Percentiles rank a stretch among this genome's conserved stretches.
Conservation (phyloP, 1,284 basidiomycete genomes). For the Cutaneotrichosporon daszewskae region DNA sequence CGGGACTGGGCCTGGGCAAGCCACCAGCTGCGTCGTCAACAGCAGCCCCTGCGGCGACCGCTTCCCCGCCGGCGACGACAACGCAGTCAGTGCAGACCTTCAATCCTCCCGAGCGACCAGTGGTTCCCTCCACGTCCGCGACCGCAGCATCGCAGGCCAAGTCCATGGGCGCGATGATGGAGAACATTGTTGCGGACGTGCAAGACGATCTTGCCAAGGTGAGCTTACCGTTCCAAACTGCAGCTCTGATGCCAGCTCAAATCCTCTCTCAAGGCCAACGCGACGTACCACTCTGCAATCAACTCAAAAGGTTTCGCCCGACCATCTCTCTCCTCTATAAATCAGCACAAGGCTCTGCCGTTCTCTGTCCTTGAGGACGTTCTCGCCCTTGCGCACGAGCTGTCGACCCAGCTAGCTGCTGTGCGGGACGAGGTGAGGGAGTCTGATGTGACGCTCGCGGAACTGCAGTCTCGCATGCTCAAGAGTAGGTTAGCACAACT, state of each 20-base stretch:
- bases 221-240: no score
- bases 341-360: conserved; percentile 28
- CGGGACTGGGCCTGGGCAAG: background rate
- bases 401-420: conserved; percentile 28
- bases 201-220: conserved; percentile 33
- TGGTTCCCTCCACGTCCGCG: conserved; percentile 28
- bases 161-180: conserved; percentile 27
- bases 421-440: conserved; percentile 24
- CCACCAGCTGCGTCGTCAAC: background rate
- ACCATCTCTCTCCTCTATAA: conserved; percentile 17
- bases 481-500: conserved; percentile 42
- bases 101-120: conserved; percentile 28
- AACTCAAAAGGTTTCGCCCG: conserved; percentile 12
- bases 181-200: conserved; percentile 45
- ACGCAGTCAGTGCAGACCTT: background rate
- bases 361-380: conserved; percentile 34
- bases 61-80: background rate
- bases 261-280: conserved; percentile 28
- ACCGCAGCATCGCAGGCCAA: conserved; percentile 25
- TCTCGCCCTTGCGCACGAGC: conserved; percentile 18
- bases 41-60: background rate
- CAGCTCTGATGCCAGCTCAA: no score
- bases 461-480: conserved; percentile 49
- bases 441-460: conserved; percentile 41
- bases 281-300: conserved; percentile 28